These are phyloP conservation scores for Crithidia bombi DNA, from an alignment of 208 protist species.

Conservation along the genomic window DNA sequence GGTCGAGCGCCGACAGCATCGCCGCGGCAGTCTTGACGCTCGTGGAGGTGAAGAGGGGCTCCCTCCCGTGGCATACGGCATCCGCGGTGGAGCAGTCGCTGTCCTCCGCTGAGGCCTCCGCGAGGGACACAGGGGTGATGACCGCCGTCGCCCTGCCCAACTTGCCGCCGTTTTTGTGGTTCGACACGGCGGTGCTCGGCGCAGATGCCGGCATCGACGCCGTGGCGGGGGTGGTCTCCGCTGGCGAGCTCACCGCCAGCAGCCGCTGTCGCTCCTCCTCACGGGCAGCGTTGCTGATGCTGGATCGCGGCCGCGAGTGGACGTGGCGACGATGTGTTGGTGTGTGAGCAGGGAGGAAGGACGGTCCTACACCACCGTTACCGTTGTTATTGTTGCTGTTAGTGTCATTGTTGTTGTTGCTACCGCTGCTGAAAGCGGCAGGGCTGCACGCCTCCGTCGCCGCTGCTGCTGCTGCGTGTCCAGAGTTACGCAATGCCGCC, in stretches of 20 bases:
- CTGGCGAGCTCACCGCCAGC: conserved; percentile 1
- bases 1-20: conserved; percentile 29
- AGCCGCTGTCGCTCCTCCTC: conserved; percentile 29
- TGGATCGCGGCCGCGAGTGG: conserved; percentile 1
- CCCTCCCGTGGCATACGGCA: background rate
- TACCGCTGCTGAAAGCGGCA: background rate
- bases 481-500: background rate
- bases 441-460: background rate
- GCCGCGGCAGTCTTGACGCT: conserved; percentile 26
- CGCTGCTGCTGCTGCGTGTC: background rate
- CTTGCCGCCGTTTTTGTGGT: background rate
- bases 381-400: too few relatives aligned
- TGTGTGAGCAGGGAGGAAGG: too few relatives aligned
- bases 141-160: background rate
- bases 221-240: background rate
- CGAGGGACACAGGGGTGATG: conserved; percentile 7
- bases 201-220: background rate
- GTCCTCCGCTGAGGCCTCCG: conserved; percentile 12
- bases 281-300: conserved; percentile 11
- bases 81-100: conserved; percentile 24
- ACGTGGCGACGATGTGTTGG: background rate
- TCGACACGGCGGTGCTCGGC: background rate
- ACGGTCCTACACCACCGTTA: too few relatives aligned
- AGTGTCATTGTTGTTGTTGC: background rate
- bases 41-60: conserved; percentile 23